Base-by-base conservation (phyloP, 2,329 filamentous ascomycete species). In the Ceratocystis destructans region DNA sequence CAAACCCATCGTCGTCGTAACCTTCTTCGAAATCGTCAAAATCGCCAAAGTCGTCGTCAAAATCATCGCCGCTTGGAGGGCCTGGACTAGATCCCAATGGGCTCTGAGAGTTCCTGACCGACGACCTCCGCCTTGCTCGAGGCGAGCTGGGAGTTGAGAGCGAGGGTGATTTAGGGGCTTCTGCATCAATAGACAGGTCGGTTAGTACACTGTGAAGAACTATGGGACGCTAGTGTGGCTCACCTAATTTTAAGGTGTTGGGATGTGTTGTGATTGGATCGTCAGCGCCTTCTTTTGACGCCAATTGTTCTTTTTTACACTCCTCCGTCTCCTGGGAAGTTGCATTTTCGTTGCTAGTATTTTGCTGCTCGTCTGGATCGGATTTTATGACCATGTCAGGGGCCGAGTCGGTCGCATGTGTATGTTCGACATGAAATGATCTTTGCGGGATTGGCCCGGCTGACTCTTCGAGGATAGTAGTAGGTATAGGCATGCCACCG, bases 21-120 rank as follows among this genome's bases (percentile, higher is more conserved):
- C 81, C 82, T 71, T 85, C 83, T 71, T 84, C 82, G 70, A 86
- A 85, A 69, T 84, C 83, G 72, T 86, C 82, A 74, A 83, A 85
- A 69, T 84, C 83, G 72, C 86, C 82, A 75, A 83, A 82, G 68
- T 85, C 83, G 71, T 84, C 82, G 25, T 79, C 82, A 72, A 83
- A 83, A 53, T 79, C 80, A 69, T 73, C 75, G 50, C 73, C 73
- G 28, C 74, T 73, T 5, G 59, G 64, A 44, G 53, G 46, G 12
- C 31, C 64, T 1, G 53, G 20, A 28, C 62, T 66, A 2, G 67
- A 71, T 33, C 73, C 71, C 20, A 46, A 20, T 37, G 55, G 65
- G 45, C 57, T 67, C 25, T 67, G 67, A 4, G 66, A 31, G 31
- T 64, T 53, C 5, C 55, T 62, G 48, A 63, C 63, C 10, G 65